Base-by-base conservation (phyloP, 768 basidiomycete genomes). In the Tulasnella sp. region DNA sequence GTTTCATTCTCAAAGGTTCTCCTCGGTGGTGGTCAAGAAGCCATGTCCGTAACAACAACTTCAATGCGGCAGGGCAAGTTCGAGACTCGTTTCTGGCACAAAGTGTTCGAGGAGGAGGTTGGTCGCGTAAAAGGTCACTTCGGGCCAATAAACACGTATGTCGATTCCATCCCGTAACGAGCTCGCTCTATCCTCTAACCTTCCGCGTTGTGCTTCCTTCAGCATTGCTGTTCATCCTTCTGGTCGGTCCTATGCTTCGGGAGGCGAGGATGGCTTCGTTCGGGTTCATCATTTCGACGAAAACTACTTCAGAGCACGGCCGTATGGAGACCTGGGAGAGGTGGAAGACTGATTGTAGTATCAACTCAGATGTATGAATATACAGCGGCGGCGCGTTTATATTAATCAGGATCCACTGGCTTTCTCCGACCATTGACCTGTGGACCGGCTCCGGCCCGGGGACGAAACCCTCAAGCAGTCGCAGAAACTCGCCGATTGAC, bases 71-170 rank as follows among this genome's bases (percentile, higher is more conserved):
- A 98, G 84, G 98, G 97, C 29, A 98, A 98, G 85, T 99, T 99
- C 84, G 98, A 99, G 86, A 94, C 95, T 15, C 89, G 96, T 51
- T 98, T 99, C 86, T 99, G 96, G 95, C 97, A 99, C 87, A 95
- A 92, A 81, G 88, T 97, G 48, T 93, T 97, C 81, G 96, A 97
- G 85, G 96, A 98, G 86, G 97, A 99, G 84, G 92, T 99, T 75
- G 96, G 97, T 23, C 90, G 96, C 15, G 96, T 99, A 61, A 96
- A 96, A 84, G 98, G 98, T 16, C 97, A 99, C 84, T 99, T 99
- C 83, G 95, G 95, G 11, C 95, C 95, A 61, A 91, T 96, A 85
- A 96, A 97, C 85, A 96, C 95, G 96, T 98, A 82, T 81, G 95
- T 90, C 29, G 1, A 46, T 20, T 0, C 1, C 35, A 15, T 23